Evolutionary conservation across 768 basidiomycete genomes (phyloP).

Genomic region (Hygrocybe coccinea): DNA sequence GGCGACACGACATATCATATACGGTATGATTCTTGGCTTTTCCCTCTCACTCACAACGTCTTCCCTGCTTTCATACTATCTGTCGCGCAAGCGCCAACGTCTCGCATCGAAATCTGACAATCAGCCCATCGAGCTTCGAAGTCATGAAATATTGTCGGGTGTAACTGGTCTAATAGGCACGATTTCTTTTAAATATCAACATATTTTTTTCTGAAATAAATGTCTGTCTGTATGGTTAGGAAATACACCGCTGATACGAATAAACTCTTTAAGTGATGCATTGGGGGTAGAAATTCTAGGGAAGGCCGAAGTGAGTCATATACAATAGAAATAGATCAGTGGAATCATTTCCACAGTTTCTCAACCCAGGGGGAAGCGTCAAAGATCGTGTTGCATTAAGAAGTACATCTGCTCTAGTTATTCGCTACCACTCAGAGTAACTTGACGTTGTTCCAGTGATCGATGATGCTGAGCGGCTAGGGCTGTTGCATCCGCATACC

Average conservation of each 20-base stretch:
- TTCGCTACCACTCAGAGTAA: neutral
- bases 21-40: slow-evolving; percentile 63
- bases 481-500: slow-evolving; percentile 77
- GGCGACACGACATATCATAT: slow-evolving; percentile 31
- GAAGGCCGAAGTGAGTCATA: slow-evolving; percentile 74
- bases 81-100: slow-evolving; percentile 46
- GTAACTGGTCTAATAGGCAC: slow-evolving; percentile 82
- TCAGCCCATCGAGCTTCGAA: slow-evolving; percentile 65
- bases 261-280: slow-evolving; percentile 85
- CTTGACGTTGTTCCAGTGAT: slow-evolving; percentile 57
- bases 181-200: slow-evolving; percentile 15
- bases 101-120: slow-evolving; percentile 34
- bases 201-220: neutral
- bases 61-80: slow-evolving; percentile 52
- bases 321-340: neutral
- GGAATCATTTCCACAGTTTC: slow-evolving; percentile 49
- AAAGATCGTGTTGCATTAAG: slow-evolving; percentile 95
- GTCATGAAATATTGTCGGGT: slow-evolving; percentile 75
- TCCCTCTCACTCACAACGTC: slow-evolving; percentile 71
- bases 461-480: slow-evolving; percentile 82
- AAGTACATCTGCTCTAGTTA: slow-evolving; percentile 52
- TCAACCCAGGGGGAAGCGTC: slow-evolving; percentile 96
- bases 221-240: slow-evolving; percentile 44
- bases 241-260: slow-evolving; percentile 89
- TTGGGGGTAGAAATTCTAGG: slow-evolving; percentile 92